phyloP scores from a whole-genome alignment of 345 rosid genomes.

The Citrus reticulata region DNA sequence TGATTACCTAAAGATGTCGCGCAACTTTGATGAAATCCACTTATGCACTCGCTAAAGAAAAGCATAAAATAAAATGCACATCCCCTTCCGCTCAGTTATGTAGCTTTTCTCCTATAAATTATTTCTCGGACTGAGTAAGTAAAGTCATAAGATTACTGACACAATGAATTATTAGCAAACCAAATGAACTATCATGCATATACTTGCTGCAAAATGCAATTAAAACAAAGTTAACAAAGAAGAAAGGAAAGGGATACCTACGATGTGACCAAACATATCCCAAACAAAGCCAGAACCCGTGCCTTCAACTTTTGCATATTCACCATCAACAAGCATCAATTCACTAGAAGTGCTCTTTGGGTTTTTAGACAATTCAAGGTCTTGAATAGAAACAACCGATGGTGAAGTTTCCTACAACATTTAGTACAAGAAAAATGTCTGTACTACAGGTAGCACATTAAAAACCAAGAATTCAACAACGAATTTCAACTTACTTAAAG shows the following conservation, averaged over 20 bases:
- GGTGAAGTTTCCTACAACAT: slow-evolving; percentile 55
- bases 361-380: slow-evolving; percentile 53
- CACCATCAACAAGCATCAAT: slow-evolving; percentile 30
- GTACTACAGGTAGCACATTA: neutral
- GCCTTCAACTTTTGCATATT: slow-evolving; percentile 66
- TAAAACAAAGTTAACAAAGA: neutral
- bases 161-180: neutral
- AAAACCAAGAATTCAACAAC: neutral
- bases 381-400: slow-evolving; percentile 73
- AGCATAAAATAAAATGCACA: neutral
- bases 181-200: neutral
- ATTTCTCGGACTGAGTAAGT: neutral
- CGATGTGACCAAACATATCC: slow-evolving; percentile 96
- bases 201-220: neutral
- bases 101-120: neutral
- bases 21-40: neutral
- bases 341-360: slow-evolving; percentile 28
- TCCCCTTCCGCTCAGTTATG: neutral
- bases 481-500: neutral
- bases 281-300: slow-evolving; percentile 92
- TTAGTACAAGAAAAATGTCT: neutral
- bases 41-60: neutral
- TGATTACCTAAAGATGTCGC: too few relatives aligned
- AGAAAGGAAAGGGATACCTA: slow-evolving; percentile 29
- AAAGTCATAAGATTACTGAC: neutral